These are phyloP conservation scores for Lachnellula suecica DNA, from an alignment of 2,329 filamentous ascomycete species.

Conservation along the genomic window DNA sequence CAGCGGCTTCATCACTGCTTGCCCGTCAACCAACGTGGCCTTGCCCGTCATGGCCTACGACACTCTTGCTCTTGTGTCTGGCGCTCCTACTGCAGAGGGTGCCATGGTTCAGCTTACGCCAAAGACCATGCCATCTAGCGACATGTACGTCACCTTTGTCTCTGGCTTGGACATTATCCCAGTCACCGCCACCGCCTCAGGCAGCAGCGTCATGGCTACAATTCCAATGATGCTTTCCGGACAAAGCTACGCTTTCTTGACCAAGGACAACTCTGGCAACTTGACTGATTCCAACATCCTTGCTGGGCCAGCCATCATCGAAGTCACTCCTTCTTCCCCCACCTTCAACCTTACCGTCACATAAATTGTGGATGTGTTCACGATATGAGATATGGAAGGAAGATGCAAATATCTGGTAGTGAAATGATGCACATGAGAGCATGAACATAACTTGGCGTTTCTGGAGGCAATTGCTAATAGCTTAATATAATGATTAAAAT, in stretches of 20 bases:
- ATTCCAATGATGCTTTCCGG: slow-evolving; percentile 36
- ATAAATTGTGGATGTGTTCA: background rate
- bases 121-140: slow-evolving; percentile 22
- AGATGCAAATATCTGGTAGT: background rate
- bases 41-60: slow-evolving; percentile 64
- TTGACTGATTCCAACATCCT: slow-evolving; percentile 38
- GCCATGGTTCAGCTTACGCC: slow-evolving; percentile 28
- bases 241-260: slow-evolving; percentile 42
- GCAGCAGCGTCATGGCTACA: slow-evolving; percentile 25
- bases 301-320: slow-evolving; percentile 37
- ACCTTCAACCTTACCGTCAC: slow-evolving; percentile 24
- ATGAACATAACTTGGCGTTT: background rate
- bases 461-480: background rate
- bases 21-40: slow-evolving; percentile 51
- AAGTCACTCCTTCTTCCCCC: slow-evolving; percentile 31
- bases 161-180: slow-evolving; percentile 32
- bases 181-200: slow-evolving; percentile 34
- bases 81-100: slow-evolving; percentile 18
- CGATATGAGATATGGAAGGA: too few species aligned
- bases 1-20: slow-evolving; percentile 57
- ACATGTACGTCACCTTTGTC: slow-evolving; percentile 37
- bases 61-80: slow-evolving; percentile 36
- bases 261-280: slow-evolving; percentile 34
- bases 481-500: background rate
- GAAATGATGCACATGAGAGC: background rate